These are phyloP conservation scores for Prunus kanzakura DNA, from an alignment of 306 rosid species.

Conservation along the genomic window DNA sequence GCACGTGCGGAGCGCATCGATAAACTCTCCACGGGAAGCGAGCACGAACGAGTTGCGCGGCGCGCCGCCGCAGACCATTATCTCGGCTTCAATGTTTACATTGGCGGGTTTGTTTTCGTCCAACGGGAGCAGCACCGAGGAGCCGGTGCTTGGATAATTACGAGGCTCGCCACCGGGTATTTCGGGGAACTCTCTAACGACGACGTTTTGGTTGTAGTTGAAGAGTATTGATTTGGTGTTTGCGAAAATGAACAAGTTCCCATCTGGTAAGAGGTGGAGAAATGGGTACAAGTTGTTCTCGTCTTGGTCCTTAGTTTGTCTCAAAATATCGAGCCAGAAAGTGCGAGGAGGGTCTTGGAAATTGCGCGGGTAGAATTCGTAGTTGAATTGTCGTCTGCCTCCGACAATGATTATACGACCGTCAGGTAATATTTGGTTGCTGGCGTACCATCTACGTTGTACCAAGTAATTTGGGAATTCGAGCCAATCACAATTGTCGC, in stretches of 20 bases:
- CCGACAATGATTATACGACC: slow-evolving; percentile 64
- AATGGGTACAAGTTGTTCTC: slow-evolving; percentile 86
- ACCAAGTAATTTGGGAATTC: slow-evolving; percentile 51
- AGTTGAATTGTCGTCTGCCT: slow-evolving; percentile 68
- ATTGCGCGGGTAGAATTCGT: slow-evolving; percentile 58
- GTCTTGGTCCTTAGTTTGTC: slow-evolving; percentile 41
- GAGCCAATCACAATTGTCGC: slow-evolving; percentile 58
- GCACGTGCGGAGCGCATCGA: slow-evolving; percentile 39
- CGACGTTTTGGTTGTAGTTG: slow-evolving; percentile 42
- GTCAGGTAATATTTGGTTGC: slow-evolving; percentile 72
- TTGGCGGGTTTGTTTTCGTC: slow-evolving; percentile 33
- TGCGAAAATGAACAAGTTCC: slow-evolving; percentile 78
- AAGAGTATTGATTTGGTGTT: slow-evolving; percentile 55
- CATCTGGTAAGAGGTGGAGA: slow-evolving; percentile 73
- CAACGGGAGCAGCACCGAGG: slow-evolving; percentile 73
- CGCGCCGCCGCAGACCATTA: slow-evolving; percentile 76
- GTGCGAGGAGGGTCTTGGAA: background rate
- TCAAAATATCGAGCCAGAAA: slow-evolving; percentile 34
- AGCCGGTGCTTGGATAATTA: slow-evolving; percentile 78
- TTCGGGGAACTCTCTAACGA: slow-evolving; percentile 52
- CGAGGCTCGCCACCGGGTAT: slow-evolving; percentile 67
- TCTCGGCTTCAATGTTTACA: slow-evolving; percentile 30
- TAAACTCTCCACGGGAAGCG: slow-evolving; percentile 29
- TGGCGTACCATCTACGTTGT: slow-evolving; percentile 75
- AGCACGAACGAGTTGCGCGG: slow-evolving; percentile 31